These are phyloP conservation scores for Penicillium herquei DNA, from an alignment of 495 filamentous ascomycete species.

Conservation along the genomic window DNA sequence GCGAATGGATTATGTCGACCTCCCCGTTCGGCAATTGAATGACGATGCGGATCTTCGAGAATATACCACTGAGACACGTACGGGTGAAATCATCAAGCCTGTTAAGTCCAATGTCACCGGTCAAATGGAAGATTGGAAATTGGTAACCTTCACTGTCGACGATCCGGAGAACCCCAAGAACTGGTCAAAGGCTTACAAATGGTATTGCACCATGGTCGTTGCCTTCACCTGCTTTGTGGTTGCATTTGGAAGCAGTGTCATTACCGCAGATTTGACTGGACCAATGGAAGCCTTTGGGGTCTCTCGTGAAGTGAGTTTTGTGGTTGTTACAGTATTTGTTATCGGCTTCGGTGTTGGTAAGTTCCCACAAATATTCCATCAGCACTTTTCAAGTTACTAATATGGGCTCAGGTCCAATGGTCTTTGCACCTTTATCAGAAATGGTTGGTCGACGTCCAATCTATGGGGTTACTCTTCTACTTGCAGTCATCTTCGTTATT, in stretches of 20 bases:
- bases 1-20: constrained; percentile 36
- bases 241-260: constrained; percentile 61
- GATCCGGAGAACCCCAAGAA: constrained; percentile 62
- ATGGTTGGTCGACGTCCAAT: constrained; percentile 66
- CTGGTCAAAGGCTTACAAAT: constrained; percentile 59
- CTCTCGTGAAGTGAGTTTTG: constrained; percentile 62
- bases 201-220: constrained; percentile 63
- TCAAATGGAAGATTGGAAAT: constrained; percentile 58
- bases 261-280: constrained; percentile 66
- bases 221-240: constrained; percentile 63
- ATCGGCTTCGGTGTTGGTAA: constrained; percentile 74
- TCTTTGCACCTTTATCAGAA: constrained; percentile 75
- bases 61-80: constrained; percentile 58
- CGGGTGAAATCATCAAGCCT: constrained; percentile 58
- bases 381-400: constrained; percentile 12
- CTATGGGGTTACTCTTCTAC: constrained; percentile 52
- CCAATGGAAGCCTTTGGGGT: constrained; percentile 60
- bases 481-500: constrained; percentile 75
- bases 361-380: constrained; percentile 4
- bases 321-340: constrained; percentile 72
- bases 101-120: constrained; percentile 52
- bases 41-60: constrained; percentile 60
- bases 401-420: constrained; percentile 59
- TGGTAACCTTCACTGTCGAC: constrained; percentile 67
- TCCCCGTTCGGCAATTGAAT: constrained; percentile 63